These are phyloP conservation scores for Boletus pseudo-olivaceus DNA, from an alignment of 768 basidiomycete genomes.

Conservation along the genomic window DNA sequence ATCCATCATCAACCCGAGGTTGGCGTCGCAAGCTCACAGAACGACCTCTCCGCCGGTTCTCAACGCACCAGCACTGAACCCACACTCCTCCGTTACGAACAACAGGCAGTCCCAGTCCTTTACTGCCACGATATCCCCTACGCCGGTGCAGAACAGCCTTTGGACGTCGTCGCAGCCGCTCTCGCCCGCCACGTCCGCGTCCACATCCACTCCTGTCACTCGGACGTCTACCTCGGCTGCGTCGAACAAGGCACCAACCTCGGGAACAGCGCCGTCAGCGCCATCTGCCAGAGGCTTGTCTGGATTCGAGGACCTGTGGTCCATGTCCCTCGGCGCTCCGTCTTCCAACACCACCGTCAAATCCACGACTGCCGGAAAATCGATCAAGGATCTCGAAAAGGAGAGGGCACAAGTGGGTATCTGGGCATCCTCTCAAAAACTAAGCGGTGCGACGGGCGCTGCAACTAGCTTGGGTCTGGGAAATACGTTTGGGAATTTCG, in stretches of 20 bases:
- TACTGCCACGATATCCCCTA: constrained; percentile 14
- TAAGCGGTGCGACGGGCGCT: constrained; percentile 7
- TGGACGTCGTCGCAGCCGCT: constrained; percentile 29
- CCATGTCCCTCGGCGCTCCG: constrained; percentile 62
- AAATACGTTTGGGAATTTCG: constrained; percentile 35
- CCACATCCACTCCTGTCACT: constrained; percentile 11
- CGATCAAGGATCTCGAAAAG: constrained; percentile 84
- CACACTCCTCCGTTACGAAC: constrained; percentile 29
- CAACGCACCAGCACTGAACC: constrained; percentile 12
- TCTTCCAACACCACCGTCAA: constrained; percentile 32
- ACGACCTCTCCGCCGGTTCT: constrained; percentile 26
- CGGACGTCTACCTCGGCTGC: constrained; percentile 7
- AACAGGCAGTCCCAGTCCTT: constrained; percentile 21
- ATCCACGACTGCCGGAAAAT: constrained; percentile 51
- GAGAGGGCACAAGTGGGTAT: constrained; percentile 80
- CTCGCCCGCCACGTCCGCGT: constrained; percentile 14
- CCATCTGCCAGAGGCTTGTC: constrained; percentile 37
- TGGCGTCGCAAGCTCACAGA: constrained; percentile 12
- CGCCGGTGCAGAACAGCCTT: constrained; percentile 18
- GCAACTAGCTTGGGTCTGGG: constrained; percentile 12
- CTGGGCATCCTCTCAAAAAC: constrained; percentile 52
- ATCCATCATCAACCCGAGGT: constrained; percentile 5
- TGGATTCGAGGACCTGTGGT: constrained; percentile 90
- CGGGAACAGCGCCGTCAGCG: constrained; percentile 23
- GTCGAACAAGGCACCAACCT: constrained; percentile 15